These are phyloP conservation scores for Wallacemonas rigidus DNA, from an alignment of 208 protist genomes.

Conservation along the genomic window DNA sequence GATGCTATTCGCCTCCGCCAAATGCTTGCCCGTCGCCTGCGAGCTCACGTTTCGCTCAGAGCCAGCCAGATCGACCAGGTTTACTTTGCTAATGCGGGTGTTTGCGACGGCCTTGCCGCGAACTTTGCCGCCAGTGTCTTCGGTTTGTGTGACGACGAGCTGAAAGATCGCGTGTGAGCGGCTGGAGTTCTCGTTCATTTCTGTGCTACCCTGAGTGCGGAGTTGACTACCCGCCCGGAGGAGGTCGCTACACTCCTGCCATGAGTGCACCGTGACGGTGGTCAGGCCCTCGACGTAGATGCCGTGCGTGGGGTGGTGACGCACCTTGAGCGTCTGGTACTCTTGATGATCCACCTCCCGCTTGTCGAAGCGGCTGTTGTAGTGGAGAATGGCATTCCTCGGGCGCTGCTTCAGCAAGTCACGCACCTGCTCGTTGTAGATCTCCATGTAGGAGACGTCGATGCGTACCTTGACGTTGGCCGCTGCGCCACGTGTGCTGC, in stretches of 20 bases:
- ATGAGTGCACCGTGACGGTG: conserved; percentile 60
- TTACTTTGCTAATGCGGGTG: conserved; percentile 61
- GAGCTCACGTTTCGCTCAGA: conserved; percentile 46
- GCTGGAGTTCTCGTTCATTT: conserved; percentile 90
- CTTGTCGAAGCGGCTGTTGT: conserved; percentile 60
- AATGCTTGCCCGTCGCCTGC: conserved; percentile 44
- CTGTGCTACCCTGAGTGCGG: conserved; percentile 75
- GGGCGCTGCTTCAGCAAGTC: conserved; percentile 77
- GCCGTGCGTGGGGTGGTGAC: conserved; percentile 63
- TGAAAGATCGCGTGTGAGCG: conserved; percentile 96
- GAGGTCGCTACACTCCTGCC: conserved; percentile 62
- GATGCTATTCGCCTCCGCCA: conserved; percentile 74
- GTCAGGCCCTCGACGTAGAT: conserved; percentile 84
- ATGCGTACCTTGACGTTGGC: conserved; percentile 25
- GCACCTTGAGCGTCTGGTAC: conserved; percentile 66
- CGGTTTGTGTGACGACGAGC: conserved; percentile 75
- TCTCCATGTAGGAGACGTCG: conserved; percentile 84
- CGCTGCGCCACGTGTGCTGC: neutral
- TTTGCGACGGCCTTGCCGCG: conserved; percentile 65
- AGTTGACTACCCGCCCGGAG: conserved; percentile 70
- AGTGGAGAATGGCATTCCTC: conserved; percentile 55
- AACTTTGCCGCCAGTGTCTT: conserved; percentile 53
- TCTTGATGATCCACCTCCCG: conserved; percentile 50
- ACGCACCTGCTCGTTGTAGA: conserved; percentile 86
- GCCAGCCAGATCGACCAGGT: conserved; percentile 83